Conservation (phyloP, 257 asterid species). For the Solanum habrochaites region DNA sequence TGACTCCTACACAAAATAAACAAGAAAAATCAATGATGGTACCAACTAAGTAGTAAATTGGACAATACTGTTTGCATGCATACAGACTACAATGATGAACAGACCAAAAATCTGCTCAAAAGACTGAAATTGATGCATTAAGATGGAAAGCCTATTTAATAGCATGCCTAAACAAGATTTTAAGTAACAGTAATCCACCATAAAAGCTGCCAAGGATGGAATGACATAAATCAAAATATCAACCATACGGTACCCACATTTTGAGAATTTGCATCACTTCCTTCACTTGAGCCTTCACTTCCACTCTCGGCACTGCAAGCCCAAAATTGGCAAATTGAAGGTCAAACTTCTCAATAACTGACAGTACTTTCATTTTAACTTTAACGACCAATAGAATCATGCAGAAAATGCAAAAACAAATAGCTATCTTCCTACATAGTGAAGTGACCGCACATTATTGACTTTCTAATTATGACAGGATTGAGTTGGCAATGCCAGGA, state of each 20-base stretch:
- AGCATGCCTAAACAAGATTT: neutral
- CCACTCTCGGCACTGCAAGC: constrained; percentile 77
- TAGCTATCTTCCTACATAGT: neutral
- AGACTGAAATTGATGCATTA: neutral
- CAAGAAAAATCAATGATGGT: constrained; percentile 1
- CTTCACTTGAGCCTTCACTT: constrained; percentile 86
- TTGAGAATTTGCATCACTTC: constrained; percentile 80
- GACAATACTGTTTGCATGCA: neutral
- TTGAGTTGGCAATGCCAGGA: neutral
- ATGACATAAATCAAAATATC: neutral
- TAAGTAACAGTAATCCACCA: neutral
- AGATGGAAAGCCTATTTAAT: neutral
- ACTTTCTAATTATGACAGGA: neutral
- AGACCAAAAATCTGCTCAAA: neutral
- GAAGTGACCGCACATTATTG: neutral
- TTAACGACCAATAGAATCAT: neutral
- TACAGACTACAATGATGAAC: neutral
- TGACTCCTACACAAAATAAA: constrained; percentile 28
- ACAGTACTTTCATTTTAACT: neutral
- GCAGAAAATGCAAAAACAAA: neutral
- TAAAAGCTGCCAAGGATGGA: neutral
- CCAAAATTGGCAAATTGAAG: neutral
- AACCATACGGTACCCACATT: constrained; percentile 41
- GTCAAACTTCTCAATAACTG: neutral
- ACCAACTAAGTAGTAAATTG: neutral